phyloP scores from a whole-genome alignment of 2,329 filamentous ascomycete species.

The Juglanconis oblonga region DNA sequence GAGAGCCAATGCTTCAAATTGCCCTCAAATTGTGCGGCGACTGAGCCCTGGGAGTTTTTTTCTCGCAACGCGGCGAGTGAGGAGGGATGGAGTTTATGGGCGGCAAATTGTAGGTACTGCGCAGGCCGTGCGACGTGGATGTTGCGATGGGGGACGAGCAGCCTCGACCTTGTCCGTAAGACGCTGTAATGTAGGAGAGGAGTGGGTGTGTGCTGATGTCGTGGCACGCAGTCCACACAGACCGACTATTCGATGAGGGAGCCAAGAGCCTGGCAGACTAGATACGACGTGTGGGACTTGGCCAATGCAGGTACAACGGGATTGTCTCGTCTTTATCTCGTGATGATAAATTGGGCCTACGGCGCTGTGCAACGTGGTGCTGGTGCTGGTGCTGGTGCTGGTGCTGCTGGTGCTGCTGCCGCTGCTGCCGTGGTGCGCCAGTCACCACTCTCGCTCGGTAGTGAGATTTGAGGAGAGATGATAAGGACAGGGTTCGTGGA shows the following conservation, averaged over 20 bases:
- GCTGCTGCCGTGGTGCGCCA: neutral
- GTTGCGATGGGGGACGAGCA: too few species aligned
- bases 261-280: neutral
- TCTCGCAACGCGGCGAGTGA: neutral
- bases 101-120: too few species aligned
- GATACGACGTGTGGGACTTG: constrained; percentile 3
- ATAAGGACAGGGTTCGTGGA: neutral
- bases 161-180: too few species aligned
- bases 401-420: too few species aligned
- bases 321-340: constrained; percentile 9
- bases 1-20: neutral
- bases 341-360: constrained; percentile 9
- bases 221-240: neutral
- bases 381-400: neutral
- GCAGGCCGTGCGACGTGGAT: too few species aligned
- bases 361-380: constrained; percentile 6
- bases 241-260: neutral
- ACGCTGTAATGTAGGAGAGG: too few species aligned
- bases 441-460: neutral
- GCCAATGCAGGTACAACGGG: constrained; percentile 11
- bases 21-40: neutral
- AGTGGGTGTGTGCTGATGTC: neutral
- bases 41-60: neutral
- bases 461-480: neutral
- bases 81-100: neutral